Evolutionary conservation across 2,329 filamentous ascomycete species (phyloP), one percentile per base, ranked within the genome.

Genomic region (Lasiodiplodia gonubiensis): DNA sequence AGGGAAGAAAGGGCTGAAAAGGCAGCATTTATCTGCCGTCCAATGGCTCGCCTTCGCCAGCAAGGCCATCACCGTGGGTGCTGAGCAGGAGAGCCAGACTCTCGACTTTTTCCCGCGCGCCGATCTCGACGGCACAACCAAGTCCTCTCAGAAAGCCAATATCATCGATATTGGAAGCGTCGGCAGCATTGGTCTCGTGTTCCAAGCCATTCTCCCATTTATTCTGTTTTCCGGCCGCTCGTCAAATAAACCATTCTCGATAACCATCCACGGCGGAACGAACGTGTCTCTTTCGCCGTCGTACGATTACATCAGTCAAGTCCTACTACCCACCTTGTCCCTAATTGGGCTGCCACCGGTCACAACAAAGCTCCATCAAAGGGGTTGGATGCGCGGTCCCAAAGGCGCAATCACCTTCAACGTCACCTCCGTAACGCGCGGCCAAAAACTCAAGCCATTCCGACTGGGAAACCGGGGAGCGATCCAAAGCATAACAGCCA

Each of bases 151-250:
- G 3, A 83, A 33, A 82, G 2, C 48, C 63, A n/a, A 78, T 76
- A 66, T 70, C 69, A 11, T 77, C 77, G 53, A 74, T 53, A 59
- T 66, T n/a, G 64, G 64, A 16, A 79, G 76, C 2, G 84, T 85
- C 0, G 87, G 87, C 0, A 84, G 83, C 21, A 81, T 86, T 5
- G 85, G 82, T 55, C 78, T 89, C 14, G 82, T 87, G 0, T 80
- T 89, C 64, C 87, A 89, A 73, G 86, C 87, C 5, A 76, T 89
- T 3, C 81, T 89, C 48, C 87, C 87, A 0, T 88, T 84, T 70
- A 74, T 89, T 2, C 74, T 89, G 1, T 84, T 86, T 74, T 74
- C 76, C 37, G 67, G 71, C 39, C 48, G 49, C 48, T 54, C 64
- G 46, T 63, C 16, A 67, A 39, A 12, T 18, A 18, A 54, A 30